Base-by-base conservation (phyloP, 1,284 basidiomycete species). In the Mrakiaceae sp. region DNA sequence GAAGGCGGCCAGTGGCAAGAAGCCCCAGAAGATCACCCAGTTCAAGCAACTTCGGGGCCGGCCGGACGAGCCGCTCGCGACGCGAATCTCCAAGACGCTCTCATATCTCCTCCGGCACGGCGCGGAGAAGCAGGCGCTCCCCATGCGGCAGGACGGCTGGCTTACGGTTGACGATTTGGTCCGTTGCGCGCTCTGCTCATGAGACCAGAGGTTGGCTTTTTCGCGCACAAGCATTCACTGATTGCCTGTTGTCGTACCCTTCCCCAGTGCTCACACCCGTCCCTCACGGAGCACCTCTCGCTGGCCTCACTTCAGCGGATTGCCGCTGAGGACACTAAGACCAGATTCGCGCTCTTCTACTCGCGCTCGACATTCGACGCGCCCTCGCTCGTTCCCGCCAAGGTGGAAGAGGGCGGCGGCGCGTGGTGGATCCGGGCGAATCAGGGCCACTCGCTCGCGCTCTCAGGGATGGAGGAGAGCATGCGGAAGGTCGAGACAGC, bases 371-470 rank as follows among this genome's bases (percentile, higher is more conserved):
- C 68, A 62, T 46, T 4, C 2, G 12, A 16, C 14, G 9, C 48
- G 7, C 3, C 48, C 4, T 39, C 46, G n/a, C 27, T 40, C n/a
- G 14, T 48, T 12, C 11, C 2, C 40, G 46, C 43, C 40, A 51
- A 43, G 5, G 39, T 27, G 27, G 27, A 27, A 27, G 27, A 27
- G 27, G 27, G 46, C 5, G 66, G 71, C 8, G 74, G 79, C 7
- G 75, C 81, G 27, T 88, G 87, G 83, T 93, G 86, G 84, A 93
- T 97, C 69, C 81, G 91, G 58, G 95, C 95, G 0, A 91, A 90
- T 68, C 95, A 98, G 76, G 96, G 95, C 0, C 95, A 98, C 77
- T 89, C 91, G 56, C 76, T 94, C 40, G 84, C 89, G 47, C 75
- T 91, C 58, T 79, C 79, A 57, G 84, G 84, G 2, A 82, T 93